Conservation (phyloP, 1,284 basidiomycete species). For the Austroboletus rostrupii region DNA sequence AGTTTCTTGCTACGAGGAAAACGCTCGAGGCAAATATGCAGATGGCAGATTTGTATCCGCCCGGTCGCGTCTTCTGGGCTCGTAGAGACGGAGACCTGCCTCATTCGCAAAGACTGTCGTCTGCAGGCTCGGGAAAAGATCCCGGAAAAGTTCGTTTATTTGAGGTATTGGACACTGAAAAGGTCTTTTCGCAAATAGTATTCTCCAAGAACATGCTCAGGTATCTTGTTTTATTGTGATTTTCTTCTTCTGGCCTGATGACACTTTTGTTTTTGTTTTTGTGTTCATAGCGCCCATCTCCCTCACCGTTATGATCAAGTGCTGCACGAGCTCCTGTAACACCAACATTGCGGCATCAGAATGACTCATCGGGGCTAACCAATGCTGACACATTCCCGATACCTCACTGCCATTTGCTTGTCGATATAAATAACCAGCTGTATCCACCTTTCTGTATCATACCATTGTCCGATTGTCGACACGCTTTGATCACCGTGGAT, state of each 20-base stretch:
- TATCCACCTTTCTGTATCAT: conserved; percentile 21
- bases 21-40: conserved; percentile 85
- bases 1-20: conserved; percentile 78
- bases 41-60: conserved; percentile 69
- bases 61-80: conserved; percentile 77
- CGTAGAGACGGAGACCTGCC: conserved; percentile 65
- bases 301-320: conserved; percentile 65
- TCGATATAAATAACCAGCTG: conserved; percentile 12
- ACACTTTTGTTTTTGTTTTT: conserved; percentile 17
- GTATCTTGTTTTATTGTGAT: conserved; percentile 33
- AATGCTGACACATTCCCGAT: conserved; percentile 7
- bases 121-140: conserved; percentile 16
- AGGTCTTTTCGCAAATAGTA: conserved; percentile 76
- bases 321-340: conserved; percentile 57
- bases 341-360: conserved; percentile 3
- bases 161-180: conserved; percentile 69
- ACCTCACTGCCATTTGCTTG: conserved; percentile 9
- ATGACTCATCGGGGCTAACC: not conserved
- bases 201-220: conserved; percentile 80
- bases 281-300: conserved; percentile 53
- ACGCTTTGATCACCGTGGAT: too few species aligned
- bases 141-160: conserved; percentile 59
- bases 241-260: not conserved
- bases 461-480: not conserved
- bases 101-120: conserved; percentile 34